Evolutionary conservation across 2,329 filamentous ascomycete genomes (phyloP).

Genomic region (Boeremia exigua): DNA sequence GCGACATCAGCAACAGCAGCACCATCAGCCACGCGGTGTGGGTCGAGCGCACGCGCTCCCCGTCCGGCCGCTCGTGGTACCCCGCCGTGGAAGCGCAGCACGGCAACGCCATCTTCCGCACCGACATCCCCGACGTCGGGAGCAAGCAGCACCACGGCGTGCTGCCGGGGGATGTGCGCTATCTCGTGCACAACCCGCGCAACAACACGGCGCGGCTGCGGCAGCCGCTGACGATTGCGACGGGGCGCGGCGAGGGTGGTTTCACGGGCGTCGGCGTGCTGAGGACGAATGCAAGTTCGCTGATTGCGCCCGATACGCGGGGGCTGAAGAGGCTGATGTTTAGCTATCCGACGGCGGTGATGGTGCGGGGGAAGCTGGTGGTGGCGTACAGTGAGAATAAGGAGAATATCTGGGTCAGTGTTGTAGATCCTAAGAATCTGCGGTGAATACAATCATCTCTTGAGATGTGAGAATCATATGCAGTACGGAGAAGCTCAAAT

Average conservation of each 20-base stretch:
- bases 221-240: conserved; percentile 21
- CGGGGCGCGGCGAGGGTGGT: conserved; percentile 2
- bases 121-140: conserved; percentile 22
- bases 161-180: conserved; percentile 13
- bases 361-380: conserved; percentile 17
- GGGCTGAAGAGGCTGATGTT: conserved; percentile 20
- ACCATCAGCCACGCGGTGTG: conserved; percentile 19
- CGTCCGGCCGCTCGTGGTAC: conserved; percentile 14
- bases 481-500: too few relatives aligned
- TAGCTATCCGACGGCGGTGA: conserved; percentile 20
- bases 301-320: conserved; percentile 20
- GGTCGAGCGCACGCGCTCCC: conserved; percentile 16
- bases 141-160: conserved; percentile 19
- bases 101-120: conserved; percentile 16
- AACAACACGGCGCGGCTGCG: conserved; percentile 17
- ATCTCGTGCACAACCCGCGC: conserved; percentile 18
- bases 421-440: conserved; percentile 17
- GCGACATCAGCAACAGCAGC: conserved; percentile 15
- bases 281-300: conserved; percentile 17
- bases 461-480: too few relatives aligned
- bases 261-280: conserved; percentile 19
- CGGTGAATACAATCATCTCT: too few relatives aligned
- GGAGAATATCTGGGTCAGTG: conserved; percentile 23
- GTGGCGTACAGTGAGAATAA: conserved; percentile 23
- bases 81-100: conserved; percentile 12